Evolutionary conservation across 345 rosid species (phyloP), one percentile per base, ranked within the genome.

Genomic region (Streptanthus diversifolius): DNA sequence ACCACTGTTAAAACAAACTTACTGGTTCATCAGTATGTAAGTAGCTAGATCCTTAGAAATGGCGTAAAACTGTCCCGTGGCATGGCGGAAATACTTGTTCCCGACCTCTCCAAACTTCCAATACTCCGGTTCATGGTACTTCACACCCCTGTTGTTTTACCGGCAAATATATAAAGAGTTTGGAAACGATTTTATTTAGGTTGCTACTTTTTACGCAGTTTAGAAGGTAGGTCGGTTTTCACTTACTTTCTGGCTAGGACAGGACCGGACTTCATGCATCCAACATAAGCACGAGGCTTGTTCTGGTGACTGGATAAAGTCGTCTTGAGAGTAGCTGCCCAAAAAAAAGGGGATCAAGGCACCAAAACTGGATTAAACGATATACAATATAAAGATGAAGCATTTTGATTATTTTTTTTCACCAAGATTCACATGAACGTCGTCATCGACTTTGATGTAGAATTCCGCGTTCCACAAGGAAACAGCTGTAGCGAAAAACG

Each of bases 231-330:
- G 1, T 70, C 5, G 5, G 12, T 58, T 13, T 64, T 44, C 35
- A 75, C 89, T 81, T 83, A 90, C 98, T 82, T 85, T 76, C 73
- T 81, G 63, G 88, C 83, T 72, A 90, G 85, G 57, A 90, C 97
- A 21, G 95, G 98, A 64, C 98, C 98, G 18, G 97, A 93, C 82
- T 89, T 93, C 97, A 93, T 93, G 84, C 98, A 93, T 55, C 98
- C 98, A 19, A 85, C 60, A 60, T 93, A 93, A 56, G 84, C 88
- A 47, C 81, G 85, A 52, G 87, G 82, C 71, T 81, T 86, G 67
- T 45, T 73, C 5, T 80, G 85, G 63, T 91, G 86, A 32, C 62
- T 71, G 3, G 84, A 81, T 68, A 93, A 73, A 36, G 76, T 82
- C n/a, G 25, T 76, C 44, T 80, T 89, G n/a, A 89, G 90, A 2